Percentiles rank a stretch among this genome's conserved stretches.
phyloP scores from a whole-genome alignment of 495 filamentous ascomycete genomes.

The Talaromyces thailandensis region DNA sequence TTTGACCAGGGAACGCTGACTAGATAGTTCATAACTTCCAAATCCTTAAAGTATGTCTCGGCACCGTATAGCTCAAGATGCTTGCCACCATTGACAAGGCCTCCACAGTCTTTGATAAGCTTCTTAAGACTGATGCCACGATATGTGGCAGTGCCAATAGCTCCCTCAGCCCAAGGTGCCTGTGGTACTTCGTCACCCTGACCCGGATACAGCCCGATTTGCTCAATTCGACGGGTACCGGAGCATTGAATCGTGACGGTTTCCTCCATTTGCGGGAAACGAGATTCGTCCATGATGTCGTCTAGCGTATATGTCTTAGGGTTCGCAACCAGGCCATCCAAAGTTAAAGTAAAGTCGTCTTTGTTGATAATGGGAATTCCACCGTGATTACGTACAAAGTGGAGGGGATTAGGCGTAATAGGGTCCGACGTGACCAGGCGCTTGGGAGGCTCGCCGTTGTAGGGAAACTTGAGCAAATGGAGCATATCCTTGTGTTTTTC shows the following conservation, averaged over 20 bases:
- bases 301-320: slow-evolving; percentile 44
- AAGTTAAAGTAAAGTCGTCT: slow-evolving; percentile 37
- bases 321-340: slow-evolving; percentile 49
- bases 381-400: slow-evolving; percentile 62
- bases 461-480: slow-evolving; percentile 61
- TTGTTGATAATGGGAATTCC: slow-evolving; percentile 53
- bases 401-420: slow-evolving; percentile 50
- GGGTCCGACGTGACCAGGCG: slow-evolving; percentile 35
- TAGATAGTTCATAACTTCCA: slow-evolving; percentile 51
- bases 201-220: slow-evolving; percentile 52
- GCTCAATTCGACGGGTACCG: slow-evolving; percentile 60
- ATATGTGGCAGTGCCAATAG: slow-evolving; percentile 57
- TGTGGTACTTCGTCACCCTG: slow-evolving; percentile 63
- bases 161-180: slow-evolving; percentile 58
- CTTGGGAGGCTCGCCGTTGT: slow-evolving; percentile 59
- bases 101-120: slow-evolving; percentile 58
- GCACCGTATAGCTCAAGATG: slow-evolving; percentile 58
- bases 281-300: slow-evolving; percentile 45
- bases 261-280: slow-evolving; percentile 47
- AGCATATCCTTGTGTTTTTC: slow-evolving; percentile 60
- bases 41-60: slow-evolving; percentile 61
- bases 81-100: slow-evolving; percentile 41
- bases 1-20: slow-evolving; percentile 57
- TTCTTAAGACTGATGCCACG: slow-evolving; percentile 56
- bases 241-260: slow-evolving; percentile 57